These are phyloP conservation scores for Ophiostoma fasciatum DNA, from an alignment of 2,329 filamentous ascomycete genomes.

Conservation along the genomic window DNA sequence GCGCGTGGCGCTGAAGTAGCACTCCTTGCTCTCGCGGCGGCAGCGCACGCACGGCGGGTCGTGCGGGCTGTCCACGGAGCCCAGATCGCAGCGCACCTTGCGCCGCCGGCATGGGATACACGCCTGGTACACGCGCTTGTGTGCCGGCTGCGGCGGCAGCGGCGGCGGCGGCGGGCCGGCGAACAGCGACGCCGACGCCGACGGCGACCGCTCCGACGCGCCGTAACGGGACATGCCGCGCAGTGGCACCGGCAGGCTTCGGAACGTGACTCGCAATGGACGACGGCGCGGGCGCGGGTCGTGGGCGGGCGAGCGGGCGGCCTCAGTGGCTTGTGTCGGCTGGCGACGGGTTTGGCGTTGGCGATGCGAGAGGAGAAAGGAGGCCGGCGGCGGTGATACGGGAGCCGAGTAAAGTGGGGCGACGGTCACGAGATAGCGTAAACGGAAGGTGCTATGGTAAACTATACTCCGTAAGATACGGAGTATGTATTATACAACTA, in stretches of 20 bases:
- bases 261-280: too few relatives aligned
- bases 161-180: conserved; percentile 5
- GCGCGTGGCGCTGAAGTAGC: conserved; percentile 88
- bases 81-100: conserved; percentile 48
- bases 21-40: conserved; percentile 87
- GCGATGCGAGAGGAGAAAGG: not conserved
- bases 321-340: conserved; percentile 15
- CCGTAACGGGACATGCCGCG: conserved; percentile 17
- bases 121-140: conserved; percentile 49
- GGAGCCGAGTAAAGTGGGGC: too few relatives aligned
- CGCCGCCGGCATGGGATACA: conserved; percentile 47
- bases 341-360: conserved; percentile 16
- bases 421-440: too few relatives aligned
- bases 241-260: too few relatives aligned
- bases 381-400: too few relatives aligned
- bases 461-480: too few relatives aligned
- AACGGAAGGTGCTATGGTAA: too few relatives aligned
- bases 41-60: conserved; percentile 91
- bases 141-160: conserved; percentile 10
- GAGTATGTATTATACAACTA: too few relatives aligned
- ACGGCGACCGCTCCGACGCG: conserved; percentile 7
- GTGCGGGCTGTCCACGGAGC: conserved; percentile 80
- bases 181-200: conserved; percentile 8
- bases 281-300: not conserved
- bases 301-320: too few relatives aligned